phyloP scores from a whole-genome alignment of 1,139 yeast genomes.

The Saccharomyces hybrid region DNA sequence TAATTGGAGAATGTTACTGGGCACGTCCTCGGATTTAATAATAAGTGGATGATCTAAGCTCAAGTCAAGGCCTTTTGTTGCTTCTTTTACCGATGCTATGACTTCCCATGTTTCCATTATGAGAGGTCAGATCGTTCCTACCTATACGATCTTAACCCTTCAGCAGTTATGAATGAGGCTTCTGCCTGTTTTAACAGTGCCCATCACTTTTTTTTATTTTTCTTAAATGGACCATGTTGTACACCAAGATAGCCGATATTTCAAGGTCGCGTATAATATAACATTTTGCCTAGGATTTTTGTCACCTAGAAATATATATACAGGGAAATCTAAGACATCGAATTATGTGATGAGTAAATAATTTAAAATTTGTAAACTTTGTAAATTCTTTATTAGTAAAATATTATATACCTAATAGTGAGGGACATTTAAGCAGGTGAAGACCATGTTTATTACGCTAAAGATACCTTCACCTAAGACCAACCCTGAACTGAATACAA shows the following conservation, averaged over 20 bases:
- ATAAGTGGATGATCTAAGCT: slow-evolving; percentile 7
- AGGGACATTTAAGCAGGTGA: slow-evolving; percentile 54
- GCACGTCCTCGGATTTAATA: slow-evolving; percentile 6
- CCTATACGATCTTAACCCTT: neutral
- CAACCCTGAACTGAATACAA: slow-evolving; percentile 83
- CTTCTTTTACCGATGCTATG: slow-evolving; percentile 8
- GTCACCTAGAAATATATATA: neutral
- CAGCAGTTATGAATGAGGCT: neutral
- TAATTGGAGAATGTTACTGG: slow-evolving; percentile 3
- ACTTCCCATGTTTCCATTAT: slow-evolving; percentile 19
- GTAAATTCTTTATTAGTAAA: neutral
- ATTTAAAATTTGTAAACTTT: neutral
- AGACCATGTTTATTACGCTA: slow-evolving; percentile 70
- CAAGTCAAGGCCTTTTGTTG: slow-evolving; percentile 9
- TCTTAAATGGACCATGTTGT: neutral
- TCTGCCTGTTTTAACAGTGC: neutral
- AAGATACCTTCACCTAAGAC: slow-evolving; percentile 91
- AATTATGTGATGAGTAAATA: neutral
- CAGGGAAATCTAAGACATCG: neutral
- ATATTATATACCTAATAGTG: slow-evolving; percentile 31
- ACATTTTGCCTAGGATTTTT: neutral
- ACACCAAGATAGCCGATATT: neutral
- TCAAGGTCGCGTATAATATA: neutral
- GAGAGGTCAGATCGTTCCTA: neutral
- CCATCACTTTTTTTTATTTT: neutral